These are phyloP conservation scores for Colletotrichum salicis DNA, from an alignment of 2,329 filamentous ascomycete genomes.

Conservation along the genomic window DNA sequence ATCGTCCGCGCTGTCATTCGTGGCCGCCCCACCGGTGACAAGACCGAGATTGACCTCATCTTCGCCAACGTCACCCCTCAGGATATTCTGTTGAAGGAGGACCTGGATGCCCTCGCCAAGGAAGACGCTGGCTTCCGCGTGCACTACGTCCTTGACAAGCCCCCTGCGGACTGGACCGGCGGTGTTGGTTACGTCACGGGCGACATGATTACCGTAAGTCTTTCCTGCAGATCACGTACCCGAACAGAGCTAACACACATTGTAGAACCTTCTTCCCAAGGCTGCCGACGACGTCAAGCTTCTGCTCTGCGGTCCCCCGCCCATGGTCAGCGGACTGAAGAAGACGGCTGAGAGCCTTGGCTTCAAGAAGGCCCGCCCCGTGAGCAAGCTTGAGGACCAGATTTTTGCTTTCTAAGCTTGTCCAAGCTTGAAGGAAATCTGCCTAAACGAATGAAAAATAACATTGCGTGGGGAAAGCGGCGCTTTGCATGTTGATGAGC, in stretches of 20 bases:
- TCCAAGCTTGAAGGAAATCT: neutral
- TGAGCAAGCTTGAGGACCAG: conserved; percentile 98
- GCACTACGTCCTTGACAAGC: conserved; percentile 97
- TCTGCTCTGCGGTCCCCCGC: conserved; percentile 92
- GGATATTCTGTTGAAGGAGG: conserved; percentile 93
- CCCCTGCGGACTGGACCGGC: conserved; percentile 89
- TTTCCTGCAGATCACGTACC: neutral
- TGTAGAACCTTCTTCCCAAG: conserved; percentile 80
- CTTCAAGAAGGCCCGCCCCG: conserved; percentile 90
- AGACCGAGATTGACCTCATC: conserved; percentile 90
- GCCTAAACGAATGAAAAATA: neutral
- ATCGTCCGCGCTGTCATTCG: conserved; percentile 90
- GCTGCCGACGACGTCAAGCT: conserved; percentile 91
- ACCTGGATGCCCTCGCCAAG: conserved; percentile 81
- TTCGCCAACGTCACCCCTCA: conserved; percentile 96
- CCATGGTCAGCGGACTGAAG: conserved; percentile 97
- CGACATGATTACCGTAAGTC: conserved; percentile 88
- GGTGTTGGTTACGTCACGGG: conserved; percentile 94
- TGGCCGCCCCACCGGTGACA: conserved; percentile 81
- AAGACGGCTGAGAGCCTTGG: conserved; percentile 90
- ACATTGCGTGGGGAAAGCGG: too few species aligned
- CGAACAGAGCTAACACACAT: conserved; percentile 43
- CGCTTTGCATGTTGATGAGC: neutral
- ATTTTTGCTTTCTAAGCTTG: conserved; percentile 84
- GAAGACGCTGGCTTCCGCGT: conserved; percentile 86